Evolutionary conservation across 1,139 yeast species (phyloP).

Genomic region (Lodderomyces orthopsilosis): DNA sequence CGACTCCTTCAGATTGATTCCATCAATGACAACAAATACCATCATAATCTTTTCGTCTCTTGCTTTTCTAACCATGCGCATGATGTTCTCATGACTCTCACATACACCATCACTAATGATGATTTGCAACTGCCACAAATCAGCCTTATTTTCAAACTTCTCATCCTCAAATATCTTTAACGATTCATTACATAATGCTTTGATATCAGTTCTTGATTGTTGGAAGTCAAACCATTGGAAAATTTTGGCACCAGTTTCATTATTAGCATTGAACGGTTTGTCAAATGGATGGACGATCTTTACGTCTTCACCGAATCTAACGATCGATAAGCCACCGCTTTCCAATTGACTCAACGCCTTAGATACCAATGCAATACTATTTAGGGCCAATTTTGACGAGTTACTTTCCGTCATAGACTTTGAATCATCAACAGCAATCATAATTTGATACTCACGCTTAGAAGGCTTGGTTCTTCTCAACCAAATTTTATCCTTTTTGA

Average conservation of each 20-base stretch:
- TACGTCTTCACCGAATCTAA: conserved; percentile 84
- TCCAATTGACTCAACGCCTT: conserved; percentile 93
- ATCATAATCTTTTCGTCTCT: conserved; percentile 91
- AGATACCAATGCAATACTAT: conserved; percentile 89
- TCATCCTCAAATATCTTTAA: conserved; percentile 75
- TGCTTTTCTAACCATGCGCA: conserved; percentile 84
- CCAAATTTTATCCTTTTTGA: conserved; percentile 98
- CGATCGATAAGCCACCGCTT: conserved; percentile 89
- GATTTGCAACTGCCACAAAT: conserved; percentile 91
- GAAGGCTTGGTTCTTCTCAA: conserved; percentile 96
- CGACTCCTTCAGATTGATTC: conserved; percentile 78
- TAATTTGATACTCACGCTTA: conserved; percentile 93
- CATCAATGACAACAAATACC: conserved; percentile 92
- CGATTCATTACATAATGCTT: conserved; percentile 67
- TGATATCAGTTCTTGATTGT: conserved; percentile 83
- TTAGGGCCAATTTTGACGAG: conserved; percentile 88
- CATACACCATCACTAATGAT: conserved; percentile 95
- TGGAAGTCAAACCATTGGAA: conserved; percentile 91
- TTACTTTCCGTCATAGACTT: conserved; percentile 95
- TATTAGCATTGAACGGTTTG: conserved; percentile 64
- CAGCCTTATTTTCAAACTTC: conserved; percentile 51
- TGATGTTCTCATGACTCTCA: conserved; percentile 84
- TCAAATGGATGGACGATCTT: conserved; percentile 89
- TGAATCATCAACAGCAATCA: conserved; percentile 97
- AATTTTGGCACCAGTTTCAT: conserved; percentile 78